Base-by-base conservation (phyloP, 2,329 filamentous ascomycete genomes). In the Hypoxylon sp. region DNA sequence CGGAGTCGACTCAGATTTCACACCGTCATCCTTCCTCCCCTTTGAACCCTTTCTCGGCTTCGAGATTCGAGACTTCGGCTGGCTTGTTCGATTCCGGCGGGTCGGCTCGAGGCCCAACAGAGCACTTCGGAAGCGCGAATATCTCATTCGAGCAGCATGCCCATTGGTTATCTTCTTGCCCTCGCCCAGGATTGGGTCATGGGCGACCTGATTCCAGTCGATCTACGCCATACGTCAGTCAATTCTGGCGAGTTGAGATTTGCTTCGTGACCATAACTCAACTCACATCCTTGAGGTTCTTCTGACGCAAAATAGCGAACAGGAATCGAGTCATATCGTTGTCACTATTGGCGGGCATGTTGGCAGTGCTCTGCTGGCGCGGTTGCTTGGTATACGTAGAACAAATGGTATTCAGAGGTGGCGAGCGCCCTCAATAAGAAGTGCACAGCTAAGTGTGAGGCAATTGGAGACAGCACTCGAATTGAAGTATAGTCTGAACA, bases 91-190 rank as follows among this genome's bases (percentile, higher is more conserved):
- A 72, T 81, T 82, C 25, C 85, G 81, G 74, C 81, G 83, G 67
- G 83, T 81, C 9, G 85, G 82, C 72, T 85, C 82, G 45, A 82
- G 76, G 25, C 83, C 83, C 7, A 83, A 75, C 73, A 88, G 82
- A 10, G 82, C 78, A 9, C 80, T 74, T 28, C 80, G 79, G 74
- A 88, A 87, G 36, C 87, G 82, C 13, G 85, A 84, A 75, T 84
- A 89, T 60, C 87, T 82, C 87, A 89, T 89, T 51, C 87, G 84
- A 32, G 87, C 87, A 30, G 87, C 87, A 75, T 89, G 87, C 48
- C 87, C 87, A 73, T 89, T 89, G 68, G 85, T 83, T 65, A 89
- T 88, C 71, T 83, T 80, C 53, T 87, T 81, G 23, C 82, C 69
- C 9, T 87, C 81, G 23, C 82, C 69, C 9, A 89, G 80, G 51